A percentile compares a stretch with the other conserved stretches of the same genome.
Conservation (phyloP, 257 asterid genomes). For the Petrea volubilis region DNA sequence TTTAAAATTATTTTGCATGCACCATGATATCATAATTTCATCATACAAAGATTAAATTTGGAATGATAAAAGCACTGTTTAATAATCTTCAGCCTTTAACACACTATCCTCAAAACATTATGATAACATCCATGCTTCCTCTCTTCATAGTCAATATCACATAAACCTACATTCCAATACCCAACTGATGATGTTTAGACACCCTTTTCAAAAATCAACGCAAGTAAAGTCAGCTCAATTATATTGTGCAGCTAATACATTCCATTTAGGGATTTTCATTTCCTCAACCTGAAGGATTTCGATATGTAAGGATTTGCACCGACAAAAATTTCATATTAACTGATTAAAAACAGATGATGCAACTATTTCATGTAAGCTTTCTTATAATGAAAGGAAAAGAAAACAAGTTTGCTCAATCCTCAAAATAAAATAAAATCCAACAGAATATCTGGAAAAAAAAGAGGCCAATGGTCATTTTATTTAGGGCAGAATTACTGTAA, state of each 20-base stretch:
- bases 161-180: constrained; percentile 3
- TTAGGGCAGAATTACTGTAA: background rate
- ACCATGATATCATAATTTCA: background rate
- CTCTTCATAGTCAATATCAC: background rate
- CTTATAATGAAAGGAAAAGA: background rate
- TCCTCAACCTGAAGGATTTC: background rate
- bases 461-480: background rate
- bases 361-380: background rate
- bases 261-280: background rate
- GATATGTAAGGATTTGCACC: background rate
- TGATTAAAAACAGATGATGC: background rate
- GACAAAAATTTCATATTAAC: background rate
- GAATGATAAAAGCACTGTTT: background rate
- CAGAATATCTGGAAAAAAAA: background rate
- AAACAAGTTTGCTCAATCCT: background rate
- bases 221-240: constrained; percentile 16
- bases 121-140: background rate
- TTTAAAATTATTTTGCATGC: background rate
- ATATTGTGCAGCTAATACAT: constrained; percentile 5
- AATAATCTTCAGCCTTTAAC: background rate
- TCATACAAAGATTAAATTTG: background rate
- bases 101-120: background rate
- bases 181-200: background rate
- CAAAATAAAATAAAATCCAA: background rate
- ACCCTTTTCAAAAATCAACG: background rate